Conservation (phyloP, 148 eudicot species). For the Rhododendron molle region DNA sequence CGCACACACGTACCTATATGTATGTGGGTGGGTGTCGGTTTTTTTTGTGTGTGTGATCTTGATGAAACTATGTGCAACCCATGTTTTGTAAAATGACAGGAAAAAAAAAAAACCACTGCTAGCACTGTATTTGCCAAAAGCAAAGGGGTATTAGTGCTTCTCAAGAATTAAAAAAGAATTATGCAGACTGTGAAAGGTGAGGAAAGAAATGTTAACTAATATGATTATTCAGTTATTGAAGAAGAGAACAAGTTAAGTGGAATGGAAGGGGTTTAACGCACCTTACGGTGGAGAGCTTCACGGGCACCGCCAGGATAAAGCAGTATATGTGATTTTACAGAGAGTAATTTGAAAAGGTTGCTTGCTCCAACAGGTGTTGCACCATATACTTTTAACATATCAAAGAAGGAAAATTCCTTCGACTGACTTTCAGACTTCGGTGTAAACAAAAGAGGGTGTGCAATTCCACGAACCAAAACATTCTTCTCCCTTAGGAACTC, state of each 20-base stretch:
- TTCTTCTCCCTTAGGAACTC: conserved; percentile 63
- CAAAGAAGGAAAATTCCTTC: conserved; percentile 38
- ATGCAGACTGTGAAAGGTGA: neutral
- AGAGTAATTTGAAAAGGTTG: conserved; percentile 67
- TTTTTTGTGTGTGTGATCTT: neutral
- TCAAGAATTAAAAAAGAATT: neutral
- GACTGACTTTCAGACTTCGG: conserved; percentile 10
- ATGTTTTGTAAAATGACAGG: neutral
- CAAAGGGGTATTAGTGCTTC: neutral
- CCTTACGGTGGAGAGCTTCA: conserved; percentile 93
- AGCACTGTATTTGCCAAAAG: neutral
- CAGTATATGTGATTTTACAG: conserved; percentile 60
- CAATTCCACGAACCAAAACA: conserved; percentile 67
- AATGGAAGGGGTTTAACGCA: conserved; percentile 13
- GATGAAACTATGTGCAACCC: neutral
- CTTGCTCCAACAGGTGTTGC: conserved; percentile 64
- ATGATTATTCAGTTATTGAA: neutral
- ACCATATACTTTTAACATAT: conserved; percentile 58
- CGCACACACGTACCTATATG: neutral
- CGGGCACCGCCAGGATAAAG: conserved; percentile 98
- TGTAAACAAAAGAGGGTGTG: conserved; percentile 67
- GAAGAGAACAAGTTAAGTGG: neutral
- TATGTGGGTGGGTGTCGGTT: neutral
- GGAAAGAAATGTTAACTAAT: neutral
- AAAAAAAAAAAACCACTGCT: neutral